Evolutionary conservation across 257 asterid genomes (phyloP).

Genomic region (Capsicum chinense): DNA sequence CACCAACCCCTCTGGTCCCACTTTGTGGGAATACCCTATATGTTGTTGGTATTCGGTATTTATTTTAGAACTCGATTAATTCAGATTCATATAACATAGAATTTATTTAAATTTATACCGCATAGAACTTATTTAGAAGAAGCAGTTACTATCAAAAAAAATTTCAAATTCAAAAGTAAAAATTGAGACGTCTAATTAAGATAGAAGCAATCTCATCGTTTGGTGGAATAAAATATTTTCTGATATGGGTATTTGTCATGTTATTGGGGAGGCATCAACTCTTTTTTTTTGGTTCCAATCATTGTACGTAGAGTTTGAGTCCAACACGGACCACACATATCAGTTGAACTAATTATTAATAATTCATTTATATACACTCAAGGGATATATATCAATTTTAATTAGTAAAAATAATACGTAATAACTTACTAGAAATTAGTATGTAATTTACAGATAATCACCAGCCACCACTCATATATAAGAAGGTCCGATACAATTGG

Average conservation of each 20-base stretch:
- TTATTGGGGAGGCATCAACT: background rate
- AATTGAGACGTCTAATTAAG: no score
- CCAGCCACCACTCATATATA: constrained; percentile 8
- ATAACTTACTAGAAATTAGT: background rate
- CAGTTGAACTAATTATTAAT: background rate
- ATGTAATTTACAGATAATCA: background rate
- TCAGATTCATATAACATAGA: no score
- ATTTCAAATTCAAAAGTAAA: no score
- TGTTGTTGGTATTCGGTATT: no score
- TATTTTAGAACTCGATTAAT: no score
- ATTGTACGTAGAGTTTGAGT: background rate
- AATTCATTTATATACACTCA: no score
- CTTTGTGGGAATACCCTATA: no score
- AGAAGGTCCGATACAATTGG: background rate
- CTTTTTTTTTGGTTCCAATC: background rate
- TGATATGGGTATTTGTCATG: background rate
- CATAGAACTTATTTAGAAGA: no score
- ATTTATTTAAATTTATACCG: no score
- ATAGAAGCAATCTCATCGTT: no score
- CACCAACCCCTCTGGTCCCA: no score
- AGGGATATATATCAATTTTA: background rate
- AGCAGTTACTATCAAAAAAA: no score
- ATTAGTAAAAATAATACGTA: background rate
- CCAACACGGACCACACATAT: constrained; percentile 1
- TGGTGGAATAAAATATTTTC: background rate